Evolutionary conservation across 768 basidiomycete species (phyloP).

Genomic region (Leccinellum rugosiceps): DNA sequence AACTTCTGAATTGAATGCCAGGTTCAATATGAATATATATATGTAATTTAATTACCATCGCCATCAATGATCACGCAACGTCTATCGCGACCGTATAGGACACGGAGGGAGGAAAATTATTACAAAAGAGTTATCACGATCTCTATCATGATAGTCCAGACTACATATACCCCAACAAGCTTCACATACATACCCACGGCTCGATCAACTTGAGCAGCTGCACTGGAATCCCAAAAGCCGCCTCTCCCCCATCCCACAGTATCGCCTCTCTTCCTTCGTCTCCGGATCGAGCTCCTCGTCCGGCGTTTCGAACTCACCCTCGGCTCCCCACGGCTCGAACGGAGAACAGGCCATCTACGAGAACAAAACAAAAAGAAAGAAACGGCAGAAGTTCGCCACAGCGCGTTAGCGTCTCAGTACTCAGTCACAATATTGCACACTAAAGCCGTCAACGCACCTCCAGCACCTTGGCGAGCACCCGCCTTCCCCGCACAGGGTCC

Average conservation of each 20-base stretch:
- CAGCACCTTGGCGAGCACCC: conserved; percentile 75
- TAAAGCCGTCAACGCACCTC: conserved; percentile 46
- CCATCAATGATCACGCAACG: not conserved
- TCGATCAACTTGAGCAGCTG: conserved; percentile 76
- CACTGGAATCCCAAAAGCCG: conserved; percentile 88
- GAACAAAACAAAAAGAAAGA: not conserved
- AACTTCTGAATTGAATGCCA: not conserved
- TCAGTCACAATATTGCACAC: not conserved
- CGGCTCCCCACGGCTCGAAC: conserved; percentile 85
- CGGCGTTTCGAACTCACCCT: conserved; percentile 41
- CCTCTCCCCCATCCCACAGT: conserved; percentile 75
- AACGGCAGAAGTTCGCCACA: too few species aligned
- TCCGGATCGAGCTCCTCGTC: conserved; percentile 54
- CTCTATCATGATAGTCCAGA: too few species aligned
- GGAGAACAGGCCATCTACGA: conserved; percentile 84
- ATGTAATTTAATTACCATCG: too few species aligned
- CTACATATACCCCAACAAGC: not conserved
- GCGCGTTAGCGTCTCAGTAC: not conserved
- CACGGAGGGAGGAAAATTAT: too few species aligned
- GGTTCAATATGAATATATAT: not conserved
- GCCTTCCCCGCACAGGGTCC: conserved; percentile 60
- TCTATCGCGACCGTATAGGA: too few species aligned
- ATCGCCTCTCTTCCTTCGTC: conserved; percentile 65
- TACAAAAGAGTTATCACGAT: too few species aligned
- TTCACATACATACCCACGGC: not conserved